A percentile compares a stretch with the other conserved stretches of the same genome.
Evolutionary conservation across 768 basidiomycete genomes (phyloP).

Genomic region (Cyathus striatus): DNA sequence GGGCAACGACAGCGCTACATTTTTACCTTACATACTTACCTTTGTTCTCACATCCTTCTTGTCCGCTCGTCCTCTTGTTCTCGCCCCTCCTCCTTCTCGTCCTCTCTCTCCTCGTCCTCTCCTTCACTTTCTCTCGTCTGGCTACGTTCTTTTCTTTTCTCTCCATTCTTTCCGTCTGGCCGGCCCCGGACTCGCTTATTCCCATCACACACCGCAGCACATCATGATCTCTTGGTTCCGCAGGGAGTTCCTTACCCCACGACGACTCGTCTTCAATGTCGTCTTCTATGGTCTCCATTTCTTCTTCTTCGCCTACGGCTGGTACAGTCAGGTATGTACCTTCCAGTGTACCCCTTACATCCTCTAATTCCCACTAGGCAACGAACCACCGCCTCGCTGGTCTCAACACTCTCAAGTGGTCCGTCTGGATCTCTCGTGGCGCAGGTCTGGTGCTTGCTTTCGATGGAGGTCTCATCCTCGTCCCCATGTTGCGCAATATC

Average conservation of each 20-base stretch:
- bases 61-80: constrained; percentile 8
- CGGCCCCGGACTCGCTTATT: constrained; percentile 43
- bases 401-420: constrained; percentile 76
- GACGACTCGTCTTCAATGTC: constrained; percentile 68
- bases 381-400: constrained; percentile 60
- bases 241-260: constrained; percentile 58
- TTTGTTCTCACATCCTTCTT: constrained; percentile 10
- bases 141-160: constrained; percentile 5
- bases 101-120: constrained; percentile 14
- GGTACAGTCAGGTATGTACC: constrained; percentile 68
- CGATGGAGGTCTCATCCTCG: constrained; percentile 78
- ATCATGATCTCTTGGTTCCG: constrained; percentile 59
- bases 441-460: constrained; percentile 88
- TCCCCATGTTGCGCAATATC: constrained; percentile 88
- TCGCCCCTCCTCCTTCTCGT: constrained; percentile 10
- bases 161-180: constrained; percentile 35
- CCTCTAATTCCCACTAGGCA: constrained; percentile 30
- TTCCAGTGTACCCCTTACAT: neutral
- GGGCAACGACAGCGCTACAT: neutral
- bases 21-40: constrained; percentile 16
- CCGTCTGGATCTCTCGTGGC: constrained; percentile 88
- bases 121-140: constrained; percentile 9
- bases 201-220: constrained; percentile 12
- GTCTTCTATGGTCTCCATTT: constrained; percentile 80
- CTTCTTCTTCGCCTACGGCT: constrained; percentile 78